These are phyloP conservation scores for Themeda triandra DNA, from an alignment of 176 grass and related monocot species.

Conservation along the genomic window DNA sequence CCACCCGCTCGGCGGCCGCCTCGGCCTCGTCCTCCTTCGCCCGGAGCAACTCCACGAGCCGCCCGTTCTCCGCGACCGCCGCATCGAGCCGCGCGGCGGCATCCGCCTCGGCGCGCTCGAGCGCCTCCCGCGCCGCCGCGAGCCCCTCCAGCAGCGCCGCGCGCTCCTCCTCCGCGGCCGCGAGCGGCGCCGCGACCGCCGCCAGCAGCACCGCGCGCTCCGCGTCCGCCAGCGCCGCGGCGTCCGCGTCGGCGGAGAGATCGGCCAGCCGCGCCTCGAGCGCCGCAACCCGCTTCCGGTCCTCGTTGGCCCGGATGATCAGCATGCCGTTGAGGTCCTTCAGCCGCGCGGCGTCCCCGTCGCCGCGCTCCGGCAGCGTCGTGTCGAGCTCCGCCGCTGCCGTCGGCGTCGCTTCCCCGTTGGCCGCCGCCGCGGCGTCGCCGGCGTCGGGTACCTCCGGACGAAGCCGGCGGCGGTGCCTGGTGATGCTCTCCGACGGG, in stretches of 20 bases:
- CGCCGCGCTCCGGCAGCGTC: not conserved
- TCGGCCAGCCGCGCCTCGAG: slow-evolving; percentile 7
- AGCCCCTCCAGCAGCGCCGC: not conserved
- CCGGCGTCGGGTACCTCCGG: not conserved
- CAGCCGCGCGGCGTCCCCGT: not conserved
- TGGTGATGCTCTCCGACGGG: not conserved
- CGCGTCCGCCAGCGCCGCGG: not conserved
- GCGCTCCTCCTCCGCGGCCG: not conserved
- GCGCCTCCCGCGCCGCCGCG: not conserved
- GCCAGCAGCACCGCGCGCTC: not conserved
- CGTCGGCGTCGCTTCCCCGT: no score
- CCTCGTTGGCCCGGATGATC: not conserved
- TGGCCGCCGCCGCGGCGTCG: no score
- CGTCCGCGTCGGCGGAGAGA: not conserved
- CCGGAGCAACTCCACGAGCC: slow-evolving; percentile 4
- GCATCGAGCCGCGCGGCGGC: slow-evolving; percentile 9
- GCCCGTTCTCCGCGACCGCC: not conserved
- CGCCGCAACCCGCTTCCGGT: not conserved
- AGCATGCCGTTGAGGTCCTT: not conserved
- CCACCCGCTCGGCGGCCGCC: not conserved
- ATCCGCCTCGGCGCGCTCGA: not conserved
- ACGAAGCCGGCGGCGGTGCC: not conserved
- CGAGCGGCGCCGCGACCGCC: not conserved
- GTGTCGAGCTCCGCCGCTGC: no score
- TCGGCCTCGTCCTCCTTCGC: not conserved